Conservation (phyloP, 352 stramenopile species). For the Phytophthora sojae region DNA sequence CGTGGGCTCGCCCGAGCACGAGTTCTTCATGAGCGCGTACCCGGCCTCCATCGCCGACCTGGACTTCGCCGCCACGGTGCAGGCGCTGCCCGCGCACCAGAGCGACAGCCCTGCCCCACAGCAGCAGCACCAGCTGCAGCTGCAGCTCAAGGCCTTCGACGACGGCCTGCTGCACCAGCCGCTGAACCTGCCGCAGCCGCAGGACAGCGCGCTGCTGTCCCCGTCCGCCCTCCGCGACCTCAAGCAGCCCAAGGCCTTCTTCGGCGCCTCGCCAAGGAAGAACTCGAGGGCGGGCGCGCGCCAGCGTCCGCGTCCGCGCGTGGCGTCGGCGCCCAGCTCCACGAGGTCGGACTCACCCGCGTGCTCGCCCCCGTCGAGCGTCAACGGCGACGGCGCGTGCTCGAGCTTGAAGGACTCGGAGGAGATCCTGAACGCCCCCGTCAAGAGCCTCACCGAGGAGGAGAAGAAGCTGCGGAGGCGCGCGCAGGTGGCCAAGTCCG, state of each 20-base stretch:
- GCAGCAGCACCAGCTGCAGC: not conserved
- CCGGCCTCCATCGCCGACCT: slow-evolving; percentile 64
- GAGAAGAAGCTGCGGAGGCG: slow-evolving; percentile 85
- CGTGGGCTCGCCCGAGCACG: slow-evolving; percentile 49
- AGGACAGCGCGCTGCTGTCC: slow-evolving; percentile 24
- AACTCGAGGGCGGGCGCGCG: not conserved
- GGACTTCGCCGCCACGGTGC: slow-evolving; percentile 68
- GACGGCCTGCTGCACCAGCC: slow-evolving; percentile 34
- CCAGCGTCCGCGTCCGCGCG: slow-evolving; percentile 6
- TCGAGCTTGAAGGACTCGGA: slow-evolving; percentile 61
- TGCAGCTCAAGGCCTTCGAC: slow-evolving; percentile 30
- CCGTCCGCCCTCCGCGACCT: slow-evolving; percentile 28
- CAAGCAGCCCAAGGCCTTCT: slow-evolving; percentile 28
- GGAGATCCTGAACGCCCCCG: slow-evolving; percentile 80
- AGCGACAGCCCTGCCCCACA: slow-evolving; percentile 11
- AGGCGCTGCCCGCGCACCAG: slow-evolving; percentile 50
- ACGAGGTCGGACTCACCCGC: slow-evolving; percentile 45
- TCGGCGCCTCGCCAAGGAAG: slow-evolving; percentile 21
- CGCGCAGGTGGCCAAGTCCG: slow-evolving; percentile 84
- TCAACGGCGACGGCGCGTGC: slow-evolving; percentile 34
- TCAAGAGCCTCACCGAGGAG: slow-evolving; percentile 85
- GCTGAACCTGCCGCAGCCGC: slow-evolving; percentile 27
- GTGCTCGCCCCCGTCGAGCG: slow-evolving; percentile 55
- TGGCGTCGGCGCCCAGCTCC: slow-evolving; percentile 25
- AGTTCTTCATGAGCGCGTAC: slow-evolving; percentile 70